Base-by-base conservation (phyloP, 1,139 yeast species). In the Nakaseomyces nivariensis region DNA sequence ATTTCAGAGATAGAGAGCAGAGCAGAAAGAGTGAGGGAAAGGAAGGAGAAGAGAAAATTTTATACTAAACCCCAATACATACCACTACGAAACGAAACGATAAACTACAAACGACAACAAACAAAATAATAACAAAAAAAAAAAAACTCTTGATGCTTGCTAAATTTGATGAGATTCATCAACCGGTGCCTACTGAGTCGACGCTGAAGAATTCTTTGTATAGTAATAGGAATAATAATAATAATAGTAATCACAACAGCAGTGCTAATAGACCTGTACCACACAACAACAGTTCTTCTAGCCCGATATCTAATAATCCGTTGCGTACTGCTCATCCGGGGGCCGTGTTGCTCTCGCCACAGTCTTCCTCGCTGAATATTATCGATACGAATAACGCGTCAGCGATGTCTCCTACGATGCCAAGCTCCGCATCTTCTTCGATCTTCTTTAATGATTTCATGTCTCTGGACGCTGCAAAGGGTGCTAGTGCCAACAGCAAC, bases 281-380 rank as follows among this genome's bases (percentile, higher is more conserved):
- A 29, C 33, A 29, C 6, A 26, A 43, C 24, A 43, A 43, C 36
- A 37, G 38, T 31, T 8, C 36, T 10, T 22, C 37, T 5, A 43
- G 46, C 36, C 17, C 47, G 10, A 25, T 51, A 42, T 48, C 58
- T 3, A 54, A 66, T 48, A 57, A 41, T 24, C 44, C 44, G 33
- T n/a, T 41, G 64, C 47, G 47, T 13, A n/a, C 41, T 42, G 66
- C 64, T 6, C 69, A 64, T 49, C 72, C 72, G 5, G 72, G 72
- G 25, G 72, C 70, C 10, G 68, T 65, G 4, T 55, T 67, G 24
- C 51, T 67, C 40, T 66, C 71, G 5, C 68, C 71, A 17, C 62
- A 61, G 48, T 58, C 66, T 1, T 51, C 59, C 31, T 52, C 59
- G 4, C 54, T 58, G 55, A 51, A 53, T 38, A 44, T 31, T 17